Percentiles rank a stretch among this genome's conserved stretches.
These are phyloP conservation scores for Exserohilum turcica DNA, from an alignment of 2,329 filamentous ascomycete genomes.

Conservation along the genomic window DNA sequence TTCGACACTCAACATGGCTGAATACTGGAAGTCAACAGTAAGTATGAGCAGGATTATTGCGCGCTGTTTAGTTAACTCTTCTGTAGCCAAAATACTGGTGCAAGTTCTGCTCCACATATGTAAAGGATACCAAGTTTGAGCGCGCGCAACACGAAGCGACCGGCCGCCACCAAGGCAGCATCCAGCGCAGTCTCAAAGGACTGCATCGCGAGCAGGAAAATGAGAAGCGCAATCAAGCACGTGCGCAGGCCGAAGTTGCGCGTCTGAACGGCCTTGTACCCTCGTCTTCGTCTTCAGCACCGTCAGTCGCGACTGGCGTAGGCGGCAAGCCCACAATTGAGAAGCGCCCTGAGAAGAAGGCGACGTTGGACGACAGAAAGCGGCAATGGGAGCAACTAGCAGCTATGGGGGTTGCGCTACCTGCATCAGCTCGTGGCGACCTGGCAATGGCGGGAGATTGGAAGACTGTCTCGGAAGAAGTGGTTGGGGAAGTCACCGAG, in stretches of 20 bases:
- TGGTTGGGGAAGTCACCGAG: slow-evolving; percentile 51
- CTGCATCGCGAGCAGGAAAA: slow-evolving; percentile 84
- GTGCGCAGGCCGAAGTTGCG: slow-evolving; percentile 82
- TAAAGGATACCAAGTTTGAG: slow-evolving; percentile 91
- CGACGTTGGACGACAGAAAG: slow-evolving; percentile 71
- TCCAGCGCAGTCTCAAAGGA: slow-evolving; percentile 88
- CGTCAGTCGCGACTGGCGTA: slow-evolving; percentile 36
- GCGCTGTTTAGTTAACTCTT: slow-evolving; percentile 10
- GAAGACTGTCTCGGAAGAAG: slow-evolving; percentile 66
- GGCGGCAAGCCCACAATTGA: slow-evolving; percentile 35
- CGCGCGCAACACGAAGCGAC: slow-evolving; percentile 88
- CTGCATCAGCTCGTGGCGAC: slow-evolving; percentile 75
- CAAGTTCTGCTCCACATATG: slow-evolving; percentile 90
- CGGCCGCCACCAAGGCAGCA: slow-evolving; percentile 78
- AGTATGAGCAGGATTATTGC: slow-evolving; percentile 21
- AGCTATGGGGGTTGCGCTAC: slow-evolving; percentile 83
- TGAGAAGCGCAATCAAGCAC: slow-evolving; percentile 79
- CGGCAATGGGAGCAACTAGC: slow-evolving; percentile 86
- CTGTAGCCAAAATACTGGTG: slow-evolving; percentile 87
- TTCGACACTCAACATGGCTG: slow-evolving; percentile 68
- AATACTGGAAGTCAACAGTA: slow-evolving; percentile 97
- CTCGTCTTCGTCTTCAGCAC: slow-evolving; percentile 49
- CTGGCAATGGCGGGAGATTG: slow-evolving; percentile 91
- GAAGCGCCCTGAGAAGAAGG: slow-evolving; percentile 49
- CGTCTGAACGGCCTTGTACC: slow-evolving; percentile 78